Conservation (phyloP, 192 early-diverging fungal species). For the Gamsiella multidivaricata region DNA sequence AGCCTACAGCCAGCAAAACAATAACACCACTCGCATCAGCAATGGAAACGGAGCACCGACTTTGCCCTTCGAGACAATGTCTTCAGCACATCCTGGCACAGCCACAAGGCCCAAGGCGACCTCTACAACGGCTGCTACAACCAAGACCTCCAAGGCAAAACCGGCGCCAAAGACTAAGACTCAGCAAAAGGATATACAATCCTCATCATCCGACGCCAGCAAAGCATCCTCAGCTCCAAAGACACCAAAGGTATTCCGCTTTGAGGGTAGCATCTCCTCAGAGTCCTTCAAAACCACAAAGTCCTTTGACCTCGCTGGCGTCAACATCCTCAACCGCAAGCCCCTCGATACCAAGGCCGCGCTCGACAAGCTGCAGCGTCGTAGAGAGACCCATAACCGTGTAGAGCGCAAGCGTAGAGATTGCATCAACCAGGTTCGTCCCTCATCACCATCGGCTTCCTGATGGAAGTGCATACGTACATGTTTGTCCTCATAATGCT, state of each 20-base stretch:
- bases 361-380: constrained; percentile 60
- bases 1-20: not conserved
- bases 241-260: constrained; percentile 41
- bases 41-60: not conserved
- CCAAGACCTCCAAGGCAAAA: constrained; percentile 12
- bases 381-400: constrained; percentile 81
- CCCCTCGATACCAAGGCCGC: constrained; percentile 26
- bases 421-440: constrained; percentile 68
- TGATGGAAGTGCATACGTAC: not conserved
- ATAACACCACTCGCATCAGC: not conserved
- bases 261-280: constrained; percentile 48
- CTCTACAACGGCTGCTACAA: not conserved
- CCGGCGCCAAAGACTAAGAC: constrained; percentile 4
- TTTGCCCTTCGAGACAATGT: no score
- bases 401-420: constrained; percentile 79
- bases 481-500: not conserved
- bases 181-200: not conserved
- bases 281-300: constrained; percentile 48
- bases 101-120: not conserved
- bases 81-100: no score
- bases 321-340: constrained; percentile 43
- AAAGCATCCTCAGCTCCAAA: not conserved
- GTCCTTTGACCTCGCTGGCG: constrained; percentile 49
- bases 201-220: not conserved
- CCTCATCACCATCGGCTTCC: not conserved